Conservation (phyloP, 2,329 filamentous ascomycete genomes). For the Botrytis sinoallii region DNA sequence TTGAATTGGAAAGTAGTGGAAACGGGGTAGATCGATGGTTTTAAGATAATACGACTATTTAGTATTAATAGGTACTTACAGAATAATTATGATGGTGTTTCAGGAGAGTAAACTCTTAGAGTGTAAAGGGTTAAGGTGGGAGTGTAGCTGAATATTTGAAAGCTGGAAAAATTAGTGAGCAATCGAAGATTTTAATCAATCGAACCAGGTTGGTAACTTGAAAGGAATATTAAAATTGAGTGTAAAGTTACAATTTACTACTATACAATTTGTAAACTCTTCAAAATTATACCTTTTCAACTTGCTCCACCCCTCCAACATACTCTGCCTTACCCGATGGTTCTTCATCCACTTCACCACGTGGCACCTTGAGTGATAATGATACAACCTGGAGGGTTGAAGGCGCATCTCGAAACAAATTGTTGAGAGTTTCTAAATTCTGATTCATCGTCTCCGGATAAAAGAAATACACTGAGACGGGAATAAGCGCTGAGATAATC, state of each 20-base stretch:
- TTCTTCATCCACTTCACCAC: not conserved
- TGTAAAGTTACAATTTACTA: not conserved
- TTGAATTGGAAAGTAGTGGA: no score
- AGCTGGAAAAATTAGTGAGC: not conserved
- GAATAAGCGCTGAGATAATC: not conserved
- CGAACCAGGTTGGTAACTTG: not conserved
- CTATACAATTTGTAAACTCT: not conserved
- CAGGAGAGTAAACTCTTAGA: no score
- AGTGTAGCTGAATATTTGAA: no score
- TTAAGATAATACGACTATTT: no score
- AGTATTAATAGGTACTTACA: fast-evolving
- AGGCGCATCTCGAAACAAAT: not conserved
- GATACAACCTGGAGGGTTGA: not conserved
- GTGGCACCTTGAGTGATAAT: not conserved
- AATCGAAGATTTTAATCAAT: not conserved
- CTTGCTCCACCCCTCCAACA: not conserved
- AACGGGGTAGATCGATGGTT: no score
- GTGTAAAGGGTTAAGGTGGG: no score
- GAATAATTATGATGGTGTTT: no score
- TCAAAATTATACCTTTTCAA: not conserved
- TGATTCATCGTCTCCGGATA: not conserved
- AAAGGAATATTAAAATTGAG: not conserved
- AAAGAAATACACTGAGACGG: not conserved
- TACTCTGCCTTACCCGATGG: not conserved
- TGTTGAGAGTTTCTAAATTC: not conserved